Conservation (phyloP, 148 eudicot genomes). For the Rhododendron simsii region DNA sequence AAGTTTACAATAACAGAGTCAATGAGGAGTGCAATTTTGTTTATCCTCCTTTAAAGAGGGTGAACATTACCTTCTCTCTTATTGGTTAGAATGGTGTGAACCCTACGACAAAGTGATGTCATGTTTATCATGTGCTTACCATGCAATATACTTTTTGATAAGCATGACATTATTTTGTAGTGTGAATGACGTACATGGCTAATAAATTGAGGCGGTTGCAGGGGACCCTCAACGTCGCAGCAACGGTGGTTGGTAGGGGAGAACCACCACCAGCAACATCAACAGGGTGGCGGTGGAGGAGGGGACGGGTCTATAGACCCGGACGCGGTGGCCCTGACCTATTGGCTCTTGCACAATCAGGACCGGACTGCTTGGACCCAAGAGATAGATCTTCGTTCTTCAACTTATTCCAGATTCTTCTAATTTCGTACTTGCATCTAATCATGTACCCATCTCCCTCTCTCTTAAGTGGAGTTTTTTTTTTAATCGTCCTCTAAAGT, state of each 20-base stretch:
- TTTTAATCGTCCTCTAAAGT: background rate
- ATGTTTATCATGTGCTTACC: no score
- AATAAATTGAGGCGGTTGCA: slow-evolving; percentile 14
- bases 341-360: slow-evolving; percentile 76
- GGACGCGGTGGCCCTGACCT: slow-evolving; percentile 66
- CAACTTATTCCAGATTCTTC: background rate
- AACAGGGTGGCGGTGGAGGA: slow-evolving; percentile 13
- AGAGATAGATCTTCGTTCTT: slow-evolving; percentile 75
- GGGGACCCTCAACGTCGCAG: slow-evolving; percentile 24
- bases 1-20: no score
- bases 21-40: background rate
- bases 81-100: no score
- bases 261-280: background rate
- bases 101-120: no score
- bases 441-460: background rate
- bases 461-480: no score
- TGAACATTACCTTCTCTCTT: no score
- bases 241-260: slow-evolving; percentile 25
- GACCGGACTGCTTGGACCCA: slow-evolving; percentile 82
- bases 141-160: no score
- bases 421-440: background rate
- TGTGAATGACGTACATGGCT: background rate
- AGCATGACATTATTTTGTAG: no score
- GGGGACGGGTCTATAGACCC: slow-evolving; percentile 56
- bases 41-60: no score